phyloP scores from a whole-genome alignment of 2,329 filamentous ascomycete genomes.

The Exophiala lecanii-corni region DNA sequence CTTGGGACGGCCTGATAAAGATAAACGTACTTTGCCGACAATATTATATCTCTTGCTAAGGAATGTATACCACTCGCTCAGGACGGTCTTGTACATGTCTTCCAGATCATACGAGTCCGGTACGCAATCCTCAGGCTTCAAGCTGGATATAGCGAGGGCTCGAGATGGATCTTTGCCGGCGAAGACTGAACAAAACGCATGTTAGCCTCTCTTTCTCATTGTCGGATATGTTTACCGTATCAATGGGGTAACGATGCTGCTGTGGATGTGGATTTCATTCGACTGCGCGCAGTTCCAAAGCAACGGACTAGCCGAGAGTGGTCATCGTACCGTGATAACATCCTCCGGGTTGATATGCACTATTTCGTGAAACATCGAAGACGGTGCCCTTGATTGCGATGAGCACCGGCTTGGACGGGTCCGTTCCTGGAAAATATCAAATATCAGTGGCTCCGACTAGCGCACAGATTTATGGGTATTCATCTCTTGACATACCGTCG shows the following conservation, averaged over 20 bases:
- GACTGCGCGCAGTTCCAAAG: slow-evolving; percentile 1
- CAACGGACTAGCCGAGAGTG: too few species aligned
- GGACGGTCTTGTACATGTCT: slow-evolving; percentile 74
- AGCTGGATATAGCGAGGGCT: slow-evolving; percentile 78
- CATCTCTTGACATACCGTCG: slow-evolving; percentile 59
- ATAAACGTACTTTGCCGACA: slow-evolving; percentile 33
- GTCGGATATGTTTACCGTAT: slow-evolving; percentile 2
- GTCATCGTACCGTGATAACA: slow-evolving; percentile 79
- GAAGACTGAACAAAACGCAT: slow-evolving; percentile 69
- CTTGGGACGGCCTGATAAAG: slow-evolving; percentile 6
- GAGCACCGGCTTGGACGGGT: slow-evolving; percentile 49
- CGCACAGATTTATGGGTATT: slow-evolving; percentile 3
- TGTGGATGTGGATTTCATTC: slow-evolving; percentile 1
- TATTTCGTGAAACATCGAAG: slow-evolving; percentile 89
- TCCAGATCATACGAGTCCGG: slow-evolving; percentile 76
- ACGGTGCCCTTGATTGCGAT: slow-evolving; percentile 80
- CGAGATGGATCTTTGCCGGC: slow-evolving; percentile 89
- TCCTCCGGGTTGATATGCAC: slow-evolving; percentile 75
- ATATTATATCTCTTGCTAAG: slow-evolving; percentile 96
- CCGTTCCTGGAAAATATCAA: slow-evolving; percentile 31
- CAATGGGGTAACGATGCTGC: slow-evolving; percentile 4
- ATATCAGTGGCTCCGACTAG: slow-evolving; percentile 7
- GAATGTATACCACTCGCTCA: slow-evolving; percentile 91
- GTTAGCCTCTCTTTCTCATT: too few species aligned
- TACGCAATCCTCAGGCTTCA: slow-evolving; percentile 74